Base-by-base conservation (phyloP, 192 early-diverging fungal species). In the Radiomyces spectabilis region DNA sequence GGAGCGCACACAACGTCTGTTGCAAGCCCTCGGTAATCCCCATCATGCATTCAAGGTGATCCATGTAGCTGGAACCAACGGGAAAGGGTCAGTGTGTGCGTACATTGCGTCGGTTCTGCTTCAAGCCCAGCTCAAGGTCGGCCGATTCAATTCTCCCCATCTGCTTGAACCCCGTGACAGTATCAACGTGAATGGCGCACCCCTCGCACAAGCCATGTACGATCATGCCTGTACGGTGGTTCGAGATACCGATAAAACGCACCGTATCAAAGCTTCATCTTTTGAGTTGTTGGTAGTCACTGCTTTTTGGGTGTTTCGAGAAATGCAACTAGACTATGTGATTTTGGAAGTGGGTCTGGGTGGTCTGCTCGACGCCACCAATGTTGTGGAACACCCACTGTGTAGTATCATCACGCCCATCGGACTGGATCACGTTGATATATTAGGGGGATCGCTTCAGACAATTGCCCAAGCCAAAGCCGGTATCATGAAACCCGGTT, bases 11-110 rank as follows among this genome's bases (percentile, higher is more conserved):
- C 51, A 60, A 16, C 43, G 25, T 5, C 43, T 82, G 18, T 54
- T 82, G 12, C 37, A 66, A 3, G 46, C 57, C 7, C 44, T 82
- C 7, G 55, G 62, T 4, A 56, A 56, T 19, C 80, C 80, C n/a
- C 74, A 84, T 39, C 57, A 65, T 15, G 31, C 53, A 10, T 37
- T 75, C 3, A 50, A 53, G 4, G 57, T 55, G 6, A 70, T 94
- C 21, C 92, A 94, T 63, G 85, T 94, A 1, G 88, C 87, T 5
- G 92, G 92, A 15, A 94, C 92, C 0, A 94, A 94, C 59, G 92
- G 92, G 41, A 94, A 94, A 63, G 92, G 92, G 10, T 90, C 86
- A 0, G 79, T 88, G 5, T 84, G 83, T 55, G 79, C 89, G 5
- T 69, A 84, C 29, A 52, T 78, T 24, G 32, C 64, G 16, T 51